Conservation (phyloP, 2,329 filamentous ascomycete species). For the Dactylella cylindrospora region DNA sequence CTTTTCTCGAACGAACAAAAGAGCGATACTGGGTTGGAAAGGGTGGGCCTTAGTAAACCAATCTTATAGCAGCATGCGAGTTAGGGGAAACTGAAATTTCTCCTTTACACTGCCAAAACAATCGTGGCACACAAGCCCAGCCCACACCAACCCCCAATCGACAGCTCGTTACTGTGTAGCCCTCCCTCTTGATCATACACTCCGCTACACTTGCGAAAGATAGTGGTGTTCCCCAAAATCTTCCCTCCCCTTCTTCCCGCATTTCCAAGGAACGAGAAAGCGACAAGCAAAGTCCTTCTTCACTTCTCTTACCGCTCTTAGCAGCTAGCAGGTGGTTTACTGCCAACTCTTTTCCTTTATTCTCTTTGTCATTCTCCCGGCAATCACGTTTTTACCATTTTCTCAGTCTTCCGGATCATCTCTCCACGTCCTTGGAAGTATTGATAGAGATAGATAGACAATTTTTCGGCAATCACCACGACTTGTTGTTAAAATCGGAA, state of each 20-base stretch:
- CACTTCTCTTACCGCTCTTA: conserved; percentile 2
- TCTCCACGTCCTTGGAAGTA: too few relatives aligned
- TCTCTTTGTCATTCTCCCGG: too few relatives aligned
- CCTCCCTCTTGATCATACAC: conserved; percentile 1
- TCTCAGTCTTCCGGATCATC: too few relatives aligned
- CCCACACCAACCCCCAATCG: not conserved
- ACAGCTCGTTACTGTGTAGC: conserved; percentile 2
- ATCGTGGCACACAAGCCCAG: conserved; percentile 13
- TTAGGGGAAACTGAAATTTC: conserved; percentile 12
- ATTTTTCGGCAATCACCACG: too few relatives aligned
- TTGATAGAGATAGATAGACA: too few relatives aligned
- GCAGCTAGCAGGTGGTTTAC: not conserved
- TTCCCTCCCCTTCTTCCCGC: not conserved
- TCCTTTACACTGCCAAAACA: conserved; percentile 37
- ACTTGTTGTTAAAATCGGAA: too few relatives aligned
- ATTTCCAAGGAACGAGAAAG: conserved; percentile 1
- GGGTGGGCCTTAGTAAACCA: too few relatives aligned
- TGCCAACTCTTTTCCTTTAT: not conserved
- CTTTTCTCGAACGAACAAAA: not conserved
- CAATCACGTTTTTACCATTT: too few relatives aligned
- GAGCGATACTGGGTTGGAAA: not conserved
- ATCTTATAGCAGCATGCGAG: too few relatives aligned
- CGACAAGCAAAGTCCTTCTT: not conserved
- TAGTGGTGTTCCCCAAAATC: too few relatives aligned
- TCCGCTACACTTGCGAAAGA: not conserved